Evolutionary conservation across 2,329 filamentous ascomycete species (phyloP), one percentile per base, ranked within the genome.

Genomic region (Penicillium expansum): DNA sequence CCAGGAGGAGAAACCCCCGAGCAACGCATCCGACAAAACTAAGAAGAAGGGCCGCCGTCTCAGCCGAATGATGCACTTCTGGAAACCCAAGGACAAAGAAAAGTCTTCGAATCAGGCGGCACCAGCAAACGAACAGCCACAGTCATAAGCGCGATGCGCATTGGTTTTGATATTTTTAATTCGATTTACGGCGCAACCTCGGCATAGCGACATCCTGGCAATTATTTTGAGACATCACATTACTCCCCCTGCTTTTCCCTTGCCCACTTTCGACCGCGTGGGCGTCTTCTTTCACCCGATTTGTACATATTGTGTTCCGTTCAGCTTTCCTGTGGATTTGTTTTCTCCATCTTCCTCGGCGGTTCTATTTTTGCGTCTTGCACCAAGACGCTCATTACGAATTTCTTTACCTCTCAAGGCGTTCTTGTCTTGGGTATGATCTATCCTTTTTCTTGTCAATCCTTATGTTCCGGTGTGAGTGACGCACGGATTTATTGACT

Each of bases 31-130:
- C n/a, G 73, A 75, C 30, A 75, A 67, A 55, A 64, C 68, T 18
- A 79, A 74, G 61, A 79, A 75, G 66, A 80, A 78, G 62, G 69
- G 71, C 39, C 74, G 73, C 54, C 72, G 78, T 49, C 73, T 81
- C 35, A 80, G 76, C 63, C 77, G 77, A 52, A 64, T 80, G 43
- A 77, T 80, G 73, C 73, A 77, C 58, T 80, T 80, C 61, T 80
- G 79, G 79, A 77, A 76, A 64, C 67, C 71, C 24, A 80, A 77
- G 63, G 79, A 80, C 50, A 79, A 78, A 58, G 69, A 75, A 43
- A 73, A 71, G 62, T 32, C 62, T 39, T 55, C 58, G 33, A 61
- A 61, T 33, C 58, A 64, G 52, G 39, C 57, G 39, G 39, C 60
- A 50, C 57, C 60, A 37, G 48, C 67, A 55, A 49, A 56, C 10